These are phyloP conservation scores for Rhizomucor pusillus DNA, from an alignment of 371 early-diverging fungal species.

Conservation along the genomic window DNA sequence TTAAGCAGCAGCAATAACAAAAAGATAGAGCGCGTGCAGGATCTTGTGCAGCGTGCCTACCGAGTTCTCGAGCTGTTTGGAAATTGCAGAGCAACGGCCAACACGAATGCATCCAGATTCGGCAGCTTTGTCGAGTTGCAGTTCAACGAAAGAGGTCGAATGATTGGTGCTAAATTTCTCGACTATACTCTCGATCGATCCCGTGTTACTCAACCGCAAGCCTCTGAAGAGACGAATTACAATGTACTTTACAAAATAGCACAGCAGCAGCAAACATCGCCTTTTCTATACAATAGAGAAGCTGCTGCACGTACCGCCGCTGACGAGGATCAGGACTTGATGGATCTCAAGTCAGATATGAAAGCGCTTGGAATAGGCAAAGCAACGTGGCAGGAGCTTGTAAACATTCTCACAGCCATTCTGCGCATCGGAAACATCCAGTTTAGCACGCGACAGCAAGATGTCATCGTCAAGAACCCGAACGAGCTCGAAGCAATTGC, in stretches of 20 bases:
- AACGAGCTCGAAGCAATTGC: slow-evolving; percentile 72
- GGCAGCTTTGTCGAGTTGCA: slow-evolving; percentile 88
- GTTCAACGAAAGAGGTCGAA: slow-evolving; percentile 83
- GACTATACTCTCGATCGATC: slow-evolving; percentile 88
- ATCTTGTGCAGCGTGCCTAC: slow-evolving; percentile 64
- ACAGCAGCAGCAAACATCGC: slow-evolving; percentile 24
- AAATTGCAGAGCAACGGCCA: slow-evolving; percentile 70
- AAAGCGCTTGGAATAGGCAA: slow-evolving; percentile 78
- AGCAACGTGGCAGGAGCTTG: slow-evolving; percentile 72
- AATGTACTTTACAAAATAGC: slow-evolving; percentile 90
- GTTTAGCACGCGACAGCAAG: slow-evolving; percentile 59
- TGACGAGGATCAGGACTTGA: not conserved
- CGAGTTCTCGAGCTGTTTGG: slow-evolving; percentile 79
- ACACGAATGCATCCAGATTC: slow-evolving; percentile 82
- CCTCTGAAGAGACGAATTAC: slow-evolving; percentile 77
- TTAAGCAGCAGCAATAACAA: slow-evolving; percentile 63
- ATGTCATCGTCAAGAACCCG: slow-evolving; percentile 64
- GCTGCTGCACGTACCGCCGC: not conserved
- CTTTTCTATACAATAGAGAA: slow-evolving; percentile 13
- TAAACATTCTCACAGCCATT: slow-evolving; percentile 82
- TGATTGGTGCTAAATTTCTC: slow-evolving; percentile 83
- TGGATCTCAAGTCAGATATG: slow-evolving; percentile 67
- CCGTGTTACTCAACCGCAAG: slow-evolving; percentile 54
- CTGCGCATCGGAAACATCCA: slow-evolving; percentile 84
- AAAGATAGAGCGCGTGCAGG: slow-evolving; percentile 72